Evolutionary conservation across 2,329 filamentous ascomycete species (phyloP), one percentile per base, ranked within the genome.

Genomic region (Harringtonia lauricola): DNA sequence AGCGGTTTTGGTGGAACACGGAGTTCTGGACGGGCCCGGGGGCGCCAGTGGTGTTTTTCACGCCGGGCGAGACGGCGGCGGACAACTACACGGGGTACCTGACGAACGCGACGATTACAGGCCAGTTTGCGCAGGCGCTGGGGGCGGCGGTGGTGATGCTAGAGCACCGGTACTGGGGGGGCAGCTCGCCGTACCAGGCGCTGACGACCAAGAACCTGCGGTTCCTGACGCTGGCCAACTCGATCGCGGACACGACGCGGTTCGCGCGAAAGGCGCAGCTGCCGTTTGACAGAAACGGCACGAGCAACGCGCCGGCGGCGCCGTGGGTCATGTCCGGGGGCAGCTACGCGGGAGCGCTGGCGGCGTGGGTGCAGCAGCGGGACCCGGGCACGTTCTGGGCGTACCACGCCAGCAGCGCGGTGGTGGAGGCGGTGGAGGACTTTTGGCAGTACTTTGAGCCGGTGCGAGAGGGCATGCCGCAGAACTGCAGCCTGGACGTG

Each of bases 361-460:
- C 72, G 2, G 72, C 66, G 0, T 77, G 73, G 73, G 65, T 67
- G 4, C 67, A 67, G 21, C 59, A 62, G 13, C 58, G 67, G 15
- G 64, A 67, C 10, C 71, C 73, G 0, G 74, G 70, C n/a, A 76
- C 71, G 0, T 73, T 71, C 56, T 77, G 72, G 72, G 71, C 72
- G 0, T 77, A 76, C 52, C 70, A 73, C 49, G 68, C 72, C 18
- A 72, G 70, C 12, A 74, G 70, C 52, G 74, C 71, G 2, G 69
- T 72, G 1, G 74, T 77, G 0, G 57, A 78, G 56, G 62, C 68
- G 0, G 60, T 76, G 18, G 59, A 61, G 8, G 65, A 70, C 40
- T 71, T 76, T 52, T 77, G 70, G 70, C 62, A 67, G 53, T 78
- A 78, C 52, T 77, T 75, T 53, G 57, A 62, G 9, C 73, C 74